Evolutionary conservation across 2,329 filamentous ascomycete species (phyloP).

Genomic region (Aspergillus hiratsukae): DNA sequence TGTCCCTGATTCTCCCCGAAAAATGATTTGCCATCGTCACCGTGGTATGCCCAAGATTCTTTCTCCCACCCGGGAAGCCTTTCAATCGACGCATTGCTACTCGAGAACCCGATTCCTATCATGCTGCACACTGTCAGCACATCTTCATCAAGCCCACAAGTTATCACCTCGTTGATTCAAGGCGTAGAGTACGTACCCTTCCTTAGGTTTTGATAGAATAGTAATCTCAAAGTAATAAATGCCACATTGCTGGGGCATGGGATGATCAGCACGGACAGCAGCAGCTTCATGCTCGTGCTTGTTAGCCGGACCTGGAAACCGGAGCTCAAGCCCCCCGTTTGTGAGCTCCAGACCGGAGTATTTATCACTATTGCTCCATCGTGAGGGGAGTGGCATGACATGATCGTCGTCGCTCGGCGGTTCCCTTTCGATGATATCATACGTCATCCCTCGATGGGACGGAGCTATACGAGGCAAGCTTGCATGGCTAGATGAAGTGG

Average conservation of each 20-base stretch:
- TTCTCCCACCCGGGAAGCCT: constrained; percentile 62
- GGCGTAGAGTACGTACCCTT: constrained; percentile 49
- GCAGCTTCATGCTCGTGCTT: constrained; percentile 70
- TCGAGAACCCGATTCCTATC: constrained; percentile 58
- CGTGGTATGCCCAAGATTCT: constrained; percentile 63
- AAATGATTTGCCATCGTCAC: constrained; percentile 62
- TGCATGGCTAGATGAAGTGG: constrained; percentile 54
- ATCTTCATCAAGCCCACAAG: background rate
- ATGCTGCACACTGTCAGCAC: constrained; percentile 21
- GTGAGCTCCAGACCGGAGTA: constrained; percentile 68
- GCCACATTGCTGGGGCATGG: constrained; percentile 84
- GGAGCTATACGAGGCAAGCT: constrained; percentile 57
- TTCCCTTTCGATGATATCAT: constrained; percentile 76
- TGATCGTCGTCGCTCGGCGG: constrained; percentile 57
- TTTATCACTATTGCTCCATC: constrained; percentile 79
- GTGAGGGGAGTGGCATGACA: constrained; percentile 67
- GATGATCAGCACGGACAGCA: constrained; percentile 74
- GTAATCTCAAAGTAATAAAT: constrained; percentile 89
- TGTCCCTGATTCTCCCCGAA: constrained; percentile 53
- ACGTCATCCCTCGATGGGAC: constrained; percentile 71
- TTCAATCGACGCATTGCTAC: constrained; percentile 54
- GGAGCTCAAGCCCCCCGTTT: constrained; percentile 67
- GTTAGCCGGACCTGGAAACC: constrained; percentile 54
- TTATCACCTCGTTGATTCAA: background rate
- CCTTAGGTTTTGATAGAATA: constrained; percentile 62